A percentile compares a stretch with the other conserved stretches of the same genome.
These are phyloP conservation scores for Fraxinus sp. DNA, from an alignment of 305 asterid species.

Conservation along the genomic window DNA sequence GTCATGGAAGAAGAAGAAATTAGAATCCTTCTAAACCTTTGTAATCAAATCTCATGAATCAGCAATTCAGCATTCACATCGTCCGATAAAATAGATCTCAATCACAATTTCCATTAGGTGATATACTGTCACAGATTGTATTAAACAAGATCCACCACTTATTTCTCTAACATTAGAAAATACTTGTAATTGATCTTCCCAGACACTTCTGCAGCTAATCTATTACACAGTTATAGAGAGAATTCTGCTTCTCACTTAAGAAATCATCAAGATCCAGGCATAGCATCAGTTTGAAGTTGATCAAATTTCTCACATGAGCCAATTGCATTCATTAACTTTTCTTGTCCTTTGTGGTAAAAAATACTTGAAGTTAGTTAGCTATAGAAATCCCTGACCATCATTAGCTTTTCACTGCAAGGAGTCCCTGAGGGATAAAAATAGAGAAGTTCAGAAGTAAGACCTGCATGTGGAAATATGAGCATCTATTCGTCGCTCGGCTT, in stretches of 20 bases:
- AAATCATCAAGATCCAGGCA: slow-evolving; percentile 17
- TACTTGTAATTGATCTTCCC: slow-evolving; percentile 5
- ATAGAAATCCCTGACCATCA: slow-evolving; percentile 10
- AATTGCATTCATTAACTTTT: neutral
- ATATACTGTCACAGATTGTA: neutral
- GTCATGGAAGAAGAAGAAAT: slow-evolving; percentile 19
- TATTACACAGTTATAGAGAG: neutral
- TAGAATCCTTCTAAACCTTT: slow-evolving; percentile 1
- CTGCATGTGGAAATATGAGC: slow-evolving; percentile 74
- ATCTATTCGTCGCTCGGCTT: slow-evolving; percentile 86
- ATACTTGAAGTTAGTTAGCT: neutral
- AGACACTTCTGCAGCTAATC: slow-evolving; percentile 7
- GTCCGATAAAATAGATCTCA: neutral
- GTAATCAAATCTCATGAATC: neutral
- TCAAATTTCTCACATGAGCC: slow-evolving; percentile 2
- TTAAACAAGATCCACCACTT: slow-evolving; percentile 19
- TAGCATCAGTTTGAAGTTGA: neutral
- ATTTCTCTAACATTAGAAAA: slow-evolving; percentile 1
- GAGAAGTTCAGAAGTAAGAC: slow-evolving; percentile 33
- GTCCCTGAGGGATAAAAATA: neutral
- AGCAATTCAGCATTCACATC: neutral
- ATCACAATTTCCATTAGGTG: neutral
- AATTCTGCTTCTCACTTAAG: slow-evolving; percentile 2
- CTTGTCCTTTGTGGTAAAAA: neutral
- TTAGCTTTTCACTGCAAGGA: neutral